Evolutionary conservation across 257 asterid genomes (phyloP).

Genomic region (Solanum rostratum): DNA sequence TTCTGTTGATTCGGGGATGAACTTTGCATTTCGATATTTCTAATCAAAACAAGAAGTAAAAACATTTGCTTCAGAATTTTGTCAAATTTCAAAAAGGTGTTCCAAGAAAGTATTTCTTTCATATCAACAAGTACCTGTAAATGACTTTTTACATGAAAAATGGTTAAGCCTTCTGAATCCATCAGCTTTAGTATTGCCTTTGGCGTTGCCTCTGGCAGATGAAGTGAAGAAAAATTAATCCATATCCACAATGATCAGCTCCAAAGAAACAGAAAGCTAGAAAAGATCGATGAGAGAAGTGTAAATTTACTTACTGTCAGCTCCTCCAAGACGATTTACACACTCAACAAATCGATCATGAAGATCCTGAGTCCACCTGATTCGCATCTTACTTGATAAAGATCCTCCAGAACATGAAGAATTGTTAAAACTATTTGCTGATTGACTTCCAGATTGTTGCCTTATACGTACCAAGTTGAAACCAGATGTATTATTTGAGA

Average conservation of each 20-base stretch:
- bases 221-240: neutral
- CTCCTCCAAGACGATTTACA: slow-evolving; percentile 77
- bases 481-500: slow-evolving; percentile 23
- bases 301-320: slow-evolving; percentile 57
- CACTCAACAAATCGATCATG: slow-evolving; percentile 81
- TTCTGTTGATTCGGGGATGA: slow-evolving; percentile 49
- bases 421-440: slow-evolving; percentile 1
- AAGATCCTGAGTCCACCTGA: slow-evolving; percentile 91
- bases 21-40: slow-evolving; percentile 83
- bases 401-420: slow-evolving; percentile 21
- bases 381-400: slow-evolving; percentile 47
- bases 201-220: slow-evolving; percentile 74
- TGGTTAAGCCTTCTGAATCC: slow-evolving; percentile 82
- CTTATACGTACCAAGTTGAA: slow-evolving; percentile 19
- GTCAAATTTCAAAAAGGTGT: neutral
- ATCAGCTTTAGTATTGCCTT: slow-evolving; percentile 81
- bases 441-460: slow-evolving; percentile 18
- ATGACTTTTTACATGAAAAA: slow-evolving; percentile 93
- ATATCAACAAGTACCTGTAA: slow-evolving; percentile 45
- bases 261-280: neutral
- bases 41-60: neutral
- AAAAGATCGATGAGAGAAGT: neutral
- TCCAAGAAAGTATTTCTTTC: neutral
- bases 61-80: neutral
- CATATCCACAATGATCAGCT: neutral